Evolutionary conservation across 140 eudicot species (phyloP), one percentile per base, ranked within the genome.

Genomic region (Flaveria floridana): DNA sequence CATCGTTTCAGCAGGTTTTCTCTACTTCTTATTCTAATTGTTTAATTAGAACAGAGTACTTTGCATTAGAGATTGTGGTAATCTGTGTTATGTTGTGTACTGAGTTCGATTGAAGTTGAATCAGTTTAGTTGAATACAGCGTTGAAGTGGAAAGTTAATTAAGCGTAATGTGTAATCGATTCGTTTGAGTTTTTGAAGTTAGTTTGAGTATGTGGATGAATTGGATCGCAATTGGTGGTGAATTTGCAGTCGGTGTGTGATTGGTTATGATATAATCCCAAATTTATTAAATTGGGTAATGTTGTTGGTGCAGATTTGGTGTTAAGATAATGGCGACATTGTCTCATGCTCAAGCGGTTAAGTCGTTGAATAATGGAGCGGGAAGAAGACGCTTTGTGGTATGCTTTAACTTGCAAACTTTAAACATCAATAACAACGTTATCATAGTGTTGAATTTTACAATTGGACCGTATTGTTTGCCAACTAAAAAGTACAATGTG

Each of bases 321-420:
- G 63, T 69, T 69, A 56, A 15, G 53, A 72, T 48, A 58, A 91
- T 91, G 96, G 97, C 97, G 67, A 91, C 93, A 2, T 73, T 50
- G 19, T 81, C 86, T 2, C 89, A 87, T 4, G 87, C 92, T 41
- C 86, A 76, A 68, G 88, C 90, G 7, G 98, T 92, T 18, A 92
- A 92, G 76, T 89, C 98, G 3, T 85, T 92, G 68, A 92, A 92
- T 80, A 84, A 62, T 20, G 83, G 84, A 57, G 69, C 96, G 69
- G 95, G 92, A 37, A 92, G 90, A 75, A 82, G 90, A 59, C 95
- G 90, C 61, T 89, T 92, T 75, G 87, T 82, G 79, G 95, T 87
- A 82, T 53, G 87, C 23, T 72, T n/a, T 46, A 15, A 30, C 30
- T 56, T 46, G 16, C 9, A 41, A 68, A 18, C n/a, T 68, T 57